Evolutionary conservation across 306 rosid genomes (phyloP).

Genomic region (Oxytropis ochrocephala): DNA sequence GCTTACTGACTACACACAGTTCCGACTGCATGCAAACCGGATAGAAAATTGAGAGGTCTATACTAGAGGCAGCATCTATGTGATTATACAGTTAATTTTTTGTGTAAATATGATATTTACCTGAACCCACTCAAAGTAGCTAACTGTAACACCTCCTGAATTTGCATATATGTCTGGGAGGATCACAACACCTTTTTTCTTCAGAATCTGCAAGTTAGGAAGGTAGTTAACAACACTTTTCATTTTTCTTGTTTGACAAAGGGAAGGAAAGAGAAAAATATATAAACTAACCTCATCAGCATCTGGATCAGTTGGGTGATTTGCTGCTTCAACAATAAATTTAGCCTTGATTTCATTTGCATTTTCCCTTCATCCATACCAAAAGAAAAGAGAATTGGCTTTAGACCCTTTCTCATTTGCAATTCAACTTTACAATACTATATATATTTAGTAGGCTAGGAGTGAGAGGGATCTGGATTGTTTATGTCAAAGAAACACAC

Average conservation of each 20-base stretch:
- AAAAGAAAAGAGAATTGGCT: neutral
- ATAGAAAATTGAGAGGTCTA: neutral
- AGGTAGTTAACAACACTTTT: neutral
- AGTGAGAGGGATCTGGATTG: no score
- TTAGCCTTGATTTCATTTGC: constrained; percentile 80
- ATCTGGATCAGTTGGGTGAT: constrained; percentile 96
- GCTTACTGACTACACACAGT: no score
- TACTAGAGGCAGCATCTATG: neutral
- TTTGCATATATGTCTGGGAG: constrained; percentile 97
- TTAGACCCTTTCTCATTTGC: neutral
- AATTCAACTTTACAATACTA: constrained; percentile 9
- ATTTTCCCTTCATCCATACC: constrained; percentile 53
- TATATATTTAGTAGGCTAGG: no score
- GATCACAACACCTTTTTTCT: constrained; percentile 70
- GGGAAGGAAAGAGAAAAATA: neutral
- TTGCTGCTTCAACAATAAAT: constrained; percentile 87
- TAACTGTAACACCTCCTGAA: constrained; percentile 95
- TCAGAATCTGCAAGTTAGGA: constrained; percentile 54
- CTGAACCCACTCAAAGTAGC: constrained; percentile 99
- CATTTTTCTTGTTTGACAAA: neutral
- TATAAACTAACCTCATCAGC: constrained; percentile 67
- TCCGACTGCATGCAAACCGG: no score
- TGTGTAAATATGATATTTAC: constrained; percentile 19
- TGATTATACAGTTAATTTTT: neutral
- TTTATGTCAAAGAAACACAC: no score